Conservation (phyloP, 2,329 filamentous ascomycete species). For the Cordyceps pruinosa region DNA sequence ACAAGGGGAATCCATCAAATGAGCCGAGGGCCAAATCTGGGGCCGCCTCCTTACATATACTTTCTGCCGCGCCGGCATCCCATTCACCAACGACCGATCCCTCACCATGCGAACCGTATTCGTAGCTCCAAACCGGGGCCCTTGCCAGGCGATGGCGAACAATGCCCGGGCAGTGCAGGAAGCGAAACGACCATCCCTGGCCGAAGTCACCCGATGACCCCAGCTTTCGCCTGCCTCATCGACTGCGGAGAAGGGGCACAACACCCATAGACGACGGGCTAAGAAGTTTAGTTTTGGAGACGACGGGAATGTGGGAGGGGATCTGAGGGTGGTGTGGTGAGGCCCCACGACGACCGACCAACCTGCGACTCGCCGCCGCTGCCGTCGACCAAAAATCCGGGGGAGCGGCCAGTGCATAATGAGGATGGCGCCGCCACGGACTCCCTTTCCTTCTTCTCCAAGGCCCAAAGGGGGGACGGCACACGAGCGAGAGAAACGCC, state of each 20-base stretch:
- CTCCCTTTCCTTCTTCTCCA: background rate
- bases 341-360: background rate
- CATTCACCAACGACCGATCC: background rate
- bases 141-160: constrained; percentile 1
- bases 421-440: background rate
- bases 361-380: background rate
- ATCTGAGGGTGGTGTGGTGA: background rate
- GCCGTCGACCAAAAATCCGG: background rate
- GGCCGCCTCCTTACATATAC: constrained; percentile 4
- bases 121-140: background rate
- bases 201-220: constrained; percentile 12
- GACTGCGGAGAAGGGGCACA: constrained; percentile 5
- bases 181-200: background rate
- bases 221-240: background rate
- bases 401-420: background rate
- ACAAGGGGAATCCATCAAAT: background rate
- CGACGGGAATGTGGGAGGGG: background rate
- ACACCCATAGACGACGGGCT: constrained; percentile 4
- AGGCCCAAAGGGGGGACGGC: background rate
- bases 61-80: background rate
- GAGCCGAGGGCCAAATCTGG: background rate
- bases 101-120: background rate
- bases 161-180: constrained; percentile 7
- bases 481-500: background rate
- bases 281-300: constrained; percentile 7